Percentiles rank a stretch among this genome's conserved stretches.
Evolutionary conservation across 2,329 filamentous ascomycete genomes (phyloP).

Genomic region (Colletotrichum viniferum): DNA sequence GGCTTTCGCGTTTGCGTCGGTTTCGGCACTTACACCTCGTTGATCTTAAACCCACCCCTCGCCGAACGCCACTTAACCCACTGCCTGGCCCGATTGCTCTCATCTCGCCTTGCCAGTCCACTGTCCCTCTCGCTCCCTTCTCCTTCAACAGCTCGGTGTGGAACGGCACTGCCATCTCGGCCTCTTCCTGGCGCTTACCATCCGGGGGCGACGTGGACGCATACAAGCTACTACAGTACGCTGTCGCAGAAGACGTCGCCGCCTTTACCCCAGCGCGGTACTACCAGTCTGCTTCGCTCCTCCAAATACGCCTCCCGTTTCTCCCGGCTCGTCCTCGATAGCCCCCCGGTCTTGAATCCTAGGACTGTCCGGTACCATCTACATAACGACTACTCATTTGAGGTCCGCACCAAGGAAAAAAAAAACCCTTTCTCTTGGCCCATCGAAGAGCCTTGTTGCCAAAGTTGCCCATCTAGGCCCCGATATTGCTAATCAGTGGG

Average conservation of each 20-base stretch:
- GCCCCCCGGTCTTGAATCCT: neutral
- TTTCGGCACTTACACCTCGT: neutral
- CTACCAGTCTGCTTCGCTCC: neutral
- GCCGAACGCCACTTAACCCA: slow-evolving; percentile 16
- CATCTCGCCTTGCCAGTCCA: neutral
- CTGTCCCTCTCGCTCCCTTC: neutral
- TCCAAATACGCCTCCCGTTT: neutral
- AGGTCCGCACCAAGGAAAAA: neutral
- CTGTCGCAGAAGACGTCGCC: neutral
- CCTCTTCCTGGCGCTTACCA: neutral
- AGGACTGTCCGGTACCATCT: neutral
- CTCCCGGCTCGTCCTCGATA: neutral
- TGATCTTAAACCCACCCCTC: slow-evolving; percentile 1
- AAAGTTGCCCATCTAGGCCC: neutral
- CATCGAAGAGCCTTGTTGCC: neutral
- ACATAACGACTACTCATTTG: neutral
- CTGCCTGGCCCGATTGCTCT: neutral
- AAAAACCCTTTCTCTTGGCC: neutral
- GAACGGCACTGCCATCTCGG: neutral
- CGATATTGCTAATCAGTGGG: neutral
- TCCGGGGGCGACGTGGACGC: neutral
- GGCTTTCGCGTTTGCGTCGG: neutral
- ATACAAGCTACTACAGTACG: neutral
- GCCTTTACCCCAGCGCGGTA: neutral
- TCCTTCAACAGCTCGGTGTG: slow-evolving; percentile 3